Evolutionary conservation across 495 filamentous ascomycete genomes (phyloP).

Genomic region (Schizothecium vesticola): DNA sequence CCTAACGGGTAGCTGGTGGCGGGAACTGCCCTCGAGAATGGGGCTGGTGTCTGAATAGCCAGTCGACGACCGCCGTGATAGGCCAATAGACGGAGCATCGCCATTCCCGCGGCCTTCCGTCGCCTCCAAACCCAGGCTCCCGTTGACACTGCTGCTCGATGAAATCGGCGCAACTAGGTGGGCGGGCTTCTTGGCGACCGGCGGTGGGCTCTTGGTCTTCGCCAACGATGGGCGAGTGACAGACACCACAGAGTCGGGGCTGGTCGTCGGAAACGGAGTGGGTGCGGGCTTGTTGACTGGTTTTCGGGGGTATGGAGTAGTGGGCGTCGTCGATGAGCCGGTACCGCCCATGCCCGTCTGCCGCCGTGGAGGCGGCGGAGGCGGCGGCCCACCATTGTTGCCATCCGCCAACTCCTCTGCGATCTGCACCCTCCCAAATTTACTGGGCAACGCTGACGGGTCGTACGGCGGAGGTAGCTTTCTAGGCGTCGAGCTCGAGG

Average conservation of each 20-base stretch:
- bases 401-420: constrained; percentile 27
- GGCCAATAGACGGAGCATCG: constrained; percentile 1
- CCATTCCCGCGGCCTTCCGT: background rate
- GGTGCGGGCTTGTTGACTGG: constrained; percentile 22
- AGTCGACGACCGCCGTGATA: constrained; percentile 7
- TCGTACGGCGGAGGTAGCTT: constrained; percentile 52
- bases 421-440: constrained; percentile 34
- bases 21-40: background rate
- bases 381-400: constrained; percentile 33
- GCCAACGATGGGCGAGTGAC: constrained; percentile 17
- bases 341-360: constrained; percentile 25
- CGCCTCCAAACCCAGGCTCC: background rate
- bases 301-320: constrained; percentile 14
- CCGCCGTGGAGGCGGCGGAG: constrained; percentile 45
- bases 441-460: constrained; percentile 38
- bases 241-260: constrained; percentile 25
- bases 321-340: background rate
- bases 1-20: background rate
- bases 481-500: constrained; percentile 37
- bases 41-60: background rate
- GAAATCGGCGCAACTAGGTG: constrained; percentile 40
- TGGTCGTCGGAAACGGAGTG: constrained; percentile 29
- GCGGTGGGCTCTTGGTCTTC: constrained; percentile 45
- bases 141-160: constrained; percentile 26
- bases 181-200: constrained; percentile 49